A percentile compares a stretch with the other conserved stretches of the same genome.
Conservation (phyloP, 192 early-diverging fungal species). For the Podila epigama region DNA sequence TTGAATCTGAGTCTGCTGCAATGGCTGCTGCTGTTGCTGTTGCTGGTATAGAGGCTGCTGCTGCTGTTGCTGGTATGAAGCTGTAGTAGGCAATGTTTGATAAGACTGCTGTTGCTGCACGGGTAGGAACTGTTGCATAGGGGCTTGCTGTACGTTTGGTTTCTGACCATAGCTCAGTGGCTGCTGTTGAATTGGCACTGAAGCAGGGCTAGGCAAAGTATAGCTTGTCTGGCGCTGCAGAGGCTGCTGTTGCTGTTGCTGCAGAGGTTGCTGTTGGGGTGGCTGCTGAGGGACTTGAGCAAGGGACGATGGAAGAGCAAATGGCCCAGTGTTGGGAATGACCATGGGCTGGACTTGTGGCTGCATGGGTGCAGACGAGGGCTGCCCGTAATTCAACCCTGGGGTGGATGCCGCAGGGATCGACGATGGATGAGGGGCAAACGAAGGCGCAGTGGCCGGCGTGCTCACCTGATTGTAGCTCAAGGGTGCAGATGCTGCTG, state of each 20-base stretch:
- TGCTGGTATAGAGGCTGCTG: slow-evolving; percentile 17
- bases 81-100: slow-evolving; percentile 16
- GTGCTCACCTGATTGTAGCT: slow-evolving; percentile 15
- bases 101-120: too few species aligned
- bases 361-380: slow-evolving; percentile 13
- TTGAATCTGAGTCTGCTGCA: slow-evolving; percentile 25
- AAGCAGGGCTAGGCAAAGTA: too few species aligned
- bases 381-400: slow-evolving; percentile 7
- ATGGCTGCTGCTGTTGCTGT: slow-evolving; percentile 13
- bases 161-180: too few species aligned
- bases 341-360: slow-evolving; percentile 16
- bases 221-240: not conserved
- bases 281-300: slow-evolving; percentile 10
- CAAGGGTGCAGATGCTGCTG: slow-evolving; percentile 3
- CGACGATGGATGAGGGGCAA: slow-evolving; percentile 17
- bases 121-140: too few species aligned
- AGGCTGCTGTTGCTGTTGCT: slow-evolving; percentile 11
- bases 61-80: not conserved
- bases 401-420: not conserved
- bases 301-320: slow-evolving; percentile 19
- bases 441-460: slow-evolving; percentile 27
- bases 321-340: slow-evolving; percentile 42
- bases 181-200: too few species aligned
- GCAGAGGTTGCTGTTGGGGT: slow-evolving; percentile 19
- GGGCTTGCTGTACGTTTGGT: too few species aligned